A percentile compares a stretch with the other conserved stretches of the same genome.
Evolutionary conservation across 225 moss, liverwort and hornwort genomes (phyloP).

Genomic region (Takakia lepidozioides): DNA sequence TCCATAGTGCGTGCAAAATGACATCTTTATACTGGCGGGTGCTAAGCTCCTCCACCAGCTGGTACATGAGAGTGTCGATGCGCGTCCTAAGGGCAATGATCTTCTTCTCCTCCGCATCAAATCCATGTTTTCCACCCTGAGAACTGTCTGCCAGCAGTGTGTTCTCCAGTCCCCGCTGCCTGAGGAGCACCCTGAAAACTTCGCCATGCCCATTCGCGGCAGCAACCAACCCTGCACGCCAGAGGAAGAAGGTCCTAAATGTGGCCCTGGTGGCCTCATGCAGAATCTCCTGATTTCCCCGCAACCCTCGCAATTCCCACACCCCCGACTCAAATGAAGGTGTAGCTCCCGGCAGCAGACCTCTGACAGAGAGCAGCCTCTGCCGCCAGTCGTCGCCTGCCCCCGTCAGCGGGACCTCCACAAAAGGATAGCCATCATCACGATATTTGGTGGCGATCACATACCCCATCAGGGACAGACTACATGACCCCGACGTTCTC

Average conservation of each 20-base stretch:
- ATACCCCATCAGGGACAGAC: slow-evolving; percentile 36
- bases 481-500: slow-evolving; percentile 20
- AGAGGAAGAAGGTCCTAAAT: slow-evolving; percentile 26
- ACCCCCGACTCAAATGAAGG: slow-evolving; percentile 22
- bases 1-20: slow-evolving; percentile 44
- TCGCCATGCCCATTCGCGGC: slow-evolving; percentile 25
- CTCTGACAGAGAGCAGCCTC: slow-evolving; percentile 14
- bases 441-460: slow-evolving; percentile 24
- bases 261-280: slow-evolving; percentile 26
- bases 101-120: slow-evolving; percentile 19
- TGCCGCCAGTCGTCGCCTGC: slow-evolving; percentile 33
- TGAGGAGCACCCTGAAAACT: slow-evolving; percentile 29
- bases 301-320: slow-evolving; percentile 36
- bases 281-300: slow-evolving; percentile 26
- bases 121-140: slow-evolving; percentile 1
- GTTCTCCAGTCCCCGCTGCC: slow-evolving; percentile 22
- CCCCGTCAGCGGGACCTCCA: slow-evolving; percentile 14
- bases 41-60: slow-evolving; percentile 44
- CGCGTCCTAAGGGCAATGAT: slow-evolving; percentile 22
- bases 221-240: slow-evolving; percentile 30
- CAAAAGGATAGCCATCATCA: slow-evolving; percentile 28
- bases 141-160: slow-evolving; percentile 11
- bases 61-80: slow-evolving; percentile 46
- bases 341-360: slow-evolving; percentile 19
- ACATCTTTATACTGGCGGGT: slow-evolving; percentile 46